These are phyloP conservation scores for Collybia sp. DNA, from an alignment of 768 basidiomycete species.

Conservation along the genomic window DNA sequence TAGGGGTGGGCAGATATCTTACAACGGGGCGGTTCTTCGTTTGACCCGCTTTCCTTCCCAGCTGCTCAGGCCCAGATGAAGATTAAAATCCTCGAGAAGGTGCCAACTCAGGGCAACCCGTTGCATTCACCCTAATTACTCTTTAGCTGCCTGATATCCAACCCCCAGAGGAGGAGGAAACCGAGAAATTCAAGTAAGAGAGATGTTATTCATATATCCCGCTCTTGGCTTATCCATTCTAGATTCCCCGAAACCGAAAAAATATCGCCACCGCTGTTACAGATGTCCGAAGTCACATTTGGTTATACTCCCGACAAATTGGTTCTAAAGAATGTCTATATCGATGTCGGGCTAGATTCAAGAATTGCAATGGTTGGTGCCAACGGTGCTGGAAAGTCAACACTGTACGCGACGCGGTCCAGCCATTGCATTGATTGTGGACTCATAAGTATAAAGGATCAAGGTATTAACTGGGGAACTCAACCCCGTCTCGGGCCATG, in stretches of 20 bases:
- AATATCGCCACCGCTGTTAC: constrained; percentile 92
- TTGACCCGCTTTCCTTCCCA: constrained; percentile 19
- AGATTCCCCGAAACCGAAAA: constrained; percentile 97
- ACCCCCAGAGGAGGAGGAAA: constrained; percentile 90
- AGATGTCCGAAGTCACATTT: constrained; percentile 87
- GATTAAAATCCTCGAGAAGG: constrained; percentile 76
- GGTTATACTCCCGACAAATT: constrained; percentile 78
- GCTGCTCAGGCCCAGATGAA: constrained; percentile 85
- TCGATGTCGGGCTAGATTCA: constrained; percentile 93
- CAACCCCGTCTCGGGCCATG: constrained; percentile 68
- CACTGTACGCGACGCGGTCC: constrained; percentile 49
- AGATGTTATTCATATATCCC: constrained; percentile 2
- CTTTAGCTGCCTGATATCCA: constrained; percentile 83
- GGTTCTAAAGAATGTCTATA: constrained; percentile 73
- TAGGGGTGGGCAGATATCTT: constrained; percentile 44
- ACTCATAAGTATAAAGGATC: constrained; percentile 48
- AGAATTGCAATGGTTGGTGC: constrained; percentile 94
- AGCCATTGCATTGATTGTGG: neutral
- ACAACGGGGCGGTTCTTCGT: neutral
- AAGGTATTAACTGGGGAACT: constrained; percentile 88
- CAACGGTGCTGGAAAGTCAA: constrained; percentile 96
- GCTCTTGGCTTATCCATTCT: neutral
- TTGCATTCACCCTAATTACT: neutral
- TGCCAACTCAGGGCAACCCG: constrained; percentile 12
- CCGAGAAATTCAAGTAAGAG: constrained; percentile 80